A percentile compares a stretch with the other conserved stretches of the same genome.
Evolutionary conservation across 2,329 filamentous ascomycete genomes (phyloP).

Genomic region (Geosmithia flava): DNA sequence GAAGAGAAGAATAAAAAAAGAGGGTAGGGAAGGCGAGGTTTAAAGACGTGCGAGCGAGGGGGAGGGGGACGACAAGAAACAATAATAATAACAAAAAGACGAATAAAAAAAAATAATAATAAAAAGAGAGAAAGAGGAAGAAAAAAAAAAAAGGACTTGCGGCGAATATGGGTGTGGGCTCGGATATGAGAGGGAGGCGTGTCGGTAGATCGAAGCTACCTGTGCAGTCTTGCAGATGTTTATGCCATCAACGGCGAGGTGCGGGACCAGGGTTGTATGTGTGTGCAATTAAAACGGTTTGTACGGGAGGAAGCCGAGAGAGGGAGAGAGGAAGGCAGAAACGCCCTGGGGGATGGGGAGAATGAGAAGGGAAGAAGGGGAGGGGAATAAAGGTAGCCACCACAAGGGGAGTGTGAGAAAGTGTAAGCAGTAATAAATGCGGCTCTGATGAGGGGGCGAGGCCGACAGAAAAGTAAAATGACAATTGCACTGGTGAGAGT

Average conservation of each 20-base stretch:
- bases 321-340: neutral
- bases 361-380: neutral
- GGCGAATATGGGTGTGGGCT: constrained; percentile 1
- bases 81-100: constrained; percentile 3
- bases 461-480: neutral
- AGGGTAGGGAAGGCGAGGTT: constrained; percentile 8
- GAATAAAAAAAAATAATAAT: neutral
- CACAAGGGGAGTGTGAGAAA: constrained; percentile 3
- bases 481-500: neutral
- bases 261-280: neutral
- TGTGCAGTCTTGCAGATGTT: neutral
- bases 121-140: neutral
- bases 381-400: neutral
- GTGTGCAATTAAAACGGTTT: neutral
- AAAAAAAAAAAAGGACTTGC: constrained; percentile 3
- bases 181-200: neutral
- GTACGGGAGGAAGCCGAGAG: neutral
- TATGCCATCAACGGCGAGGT: neutral
- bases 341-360: no score
- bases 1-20: constrained; percentile 14
- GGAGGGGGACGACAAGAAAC: constrained; percentile 1
- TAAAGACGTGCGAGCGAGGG: constrained; percentile 4
- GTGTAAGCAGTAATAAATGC: constrained; percentile 3
- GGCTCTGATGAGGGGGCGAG: neutral
- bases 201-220: neutral